Percentiles rank a stretch among this genome's conserved stretches.
phyloP scores from a whole-genome alignment of 176 grass and related monocot genomes.

The Otatea glauca region DNA sequence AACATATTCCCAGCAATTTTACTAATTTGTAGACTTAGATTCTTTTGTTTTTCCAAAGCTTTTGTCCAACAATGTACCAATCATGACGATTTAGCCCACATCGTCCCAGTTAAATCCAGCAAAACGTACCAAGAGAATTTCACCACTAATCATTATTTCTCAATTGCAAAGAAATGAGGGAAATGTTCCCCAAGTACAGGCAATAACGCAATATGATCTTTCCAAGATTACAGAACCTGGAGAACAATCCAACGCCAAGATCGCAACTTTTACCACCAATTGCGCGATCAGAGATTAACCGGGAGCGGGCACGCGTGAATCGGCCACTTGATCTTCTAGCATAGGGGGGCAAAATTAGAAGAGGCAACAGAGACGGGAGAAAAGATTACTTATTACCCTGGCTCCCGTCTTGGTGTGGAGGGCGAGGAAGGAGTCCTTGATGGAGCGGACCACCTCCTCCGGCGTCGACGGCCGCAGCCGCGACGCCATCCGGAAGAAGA shows the following conservation, averaged over 20 bases:
- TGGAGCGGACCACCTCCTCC: conserved; percentile 63
- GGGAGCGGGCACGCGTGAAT: conserved; percentile 11
- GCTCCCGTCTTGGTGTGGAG: conserved; percentile 79
- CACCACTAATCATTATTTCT: not conserved
- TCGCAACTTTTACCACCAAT: conserved; percentile 14
- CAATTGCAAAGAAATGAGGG: not conserved
- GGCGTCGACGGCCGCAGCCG: conserved; percentile 58
- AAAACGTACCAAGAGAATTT: not conserved
- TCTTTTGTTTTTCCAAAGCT: not conserved
- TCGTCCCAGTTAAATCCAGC: not conserved
- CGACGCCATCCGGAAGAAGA: conserved; percentile 78
- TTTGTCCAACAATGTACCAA: not conserved
- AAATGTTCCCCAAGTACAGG: conserved; percentile 13
- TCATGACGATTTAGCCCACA: not conserved
- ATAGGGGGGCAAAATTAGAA: conserved; percentile 1
- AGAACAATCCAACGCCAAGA: conserved; percentile 20
- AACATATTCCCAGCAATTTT: not conserved
- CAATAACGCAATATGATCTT: not conserved
- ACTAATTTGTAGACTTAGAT: not conserved
- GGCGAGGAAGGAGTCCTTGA: conserved; percentile 88
- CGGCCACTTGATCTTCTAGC: not conserved
- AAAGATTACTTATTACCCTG: conserved; percentile 53
- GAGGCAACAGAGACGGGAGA: not conserved
- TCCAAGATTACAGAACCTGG: not conserved
- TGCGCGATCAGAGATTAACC: not conserved